Base-by-base conservation (phyloP, 176 grass and related monocot genomes). In the Rhynchospora pubera region DNA sequence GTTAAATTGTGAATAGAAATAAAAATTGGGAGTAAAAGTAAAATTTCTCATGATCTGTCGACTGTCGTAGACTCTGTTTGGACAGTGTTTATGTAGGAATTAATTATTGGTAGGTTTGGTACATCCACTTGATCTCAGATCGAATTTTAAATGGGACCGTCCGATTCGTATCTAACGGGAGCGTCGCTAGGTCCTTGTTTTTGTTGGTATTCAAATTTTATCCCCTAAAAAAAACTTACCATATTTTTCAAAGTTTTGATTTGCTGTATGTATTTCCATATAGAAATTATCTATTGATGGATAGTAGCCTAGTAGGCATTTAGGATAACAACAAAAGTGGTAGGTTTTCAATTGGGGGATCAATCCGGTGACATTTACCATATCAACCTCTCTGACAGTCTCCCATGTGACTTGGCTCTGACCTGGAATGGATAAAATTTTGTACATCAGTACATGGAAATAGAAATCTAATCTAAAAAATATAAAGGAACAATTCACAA, bases 71-170 rank as follows among this genome's bases (percentile, higher is more conserved):
- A 45, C 57, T 34, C 18, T 63, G 78, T 80, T 45, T 45, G 3
- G 6, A 11, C 53, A 42, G 9, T 57, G 44, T 74, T 74, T 52
- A 51, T 44, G 30, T 63, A 34, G 24, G 32, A 34, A 34, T 3
- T 34, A n/a, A n/a, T n/a, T n/a, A 39, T 39, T 39, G 2, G 34
- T 39, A 39, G 34, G 34, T 39, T 39, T 39, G 8, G 14, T 42
- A 65, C 10, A 81, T 65, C 58, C 58, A 65, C 42, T 48, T 22
- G 78, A 81, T 81, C 78, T 53, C 47, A 22, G 43, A 48, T 47
- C 19, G 6, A 66, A 65, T 65, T 30, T 50, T 24, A 46, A 63
- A 45, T 62, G 18, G 14, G 9, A 64, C 59, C 34, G 58, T 64
- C 1, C 5, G 76, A 79, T 79, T 56, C 15, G 30, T 19, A 47